phyloP scores from a whole-genome alignment of 2,329 filamentous ascomycete species.

The Aspergillus ochraceoroseus region DNA sequence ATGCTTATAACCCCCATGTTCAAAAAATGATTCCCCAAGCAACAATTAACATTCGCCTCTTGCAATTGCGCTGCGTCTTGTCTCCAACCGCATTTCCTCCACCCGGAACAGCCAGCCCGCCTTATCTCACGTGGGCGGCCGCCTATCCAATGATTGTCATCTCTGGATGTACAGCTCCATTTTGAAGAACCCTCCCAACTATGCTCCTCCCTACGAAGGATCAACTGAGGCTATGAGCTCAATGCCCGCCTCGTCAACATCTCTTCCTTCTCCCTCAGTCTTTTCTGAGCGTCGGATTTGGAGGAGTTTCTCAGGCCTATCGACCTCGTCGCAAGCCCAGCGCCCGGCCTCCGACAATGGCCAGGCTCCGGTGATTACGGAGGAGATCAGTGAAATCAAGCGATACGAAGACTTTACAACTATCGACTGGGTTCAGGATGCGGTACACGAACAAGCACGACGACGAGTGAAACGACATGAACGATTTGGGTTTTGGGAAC shows the following conservation, averaged over 20 bases:
- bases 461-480: conserved; percentile 70
- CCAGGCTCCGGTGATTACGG: conserved; percentile 67
- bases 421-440: conserved; percentile 96
- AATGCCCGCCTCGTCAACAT: conserved; percentile 33
- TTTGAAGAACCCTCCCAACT: conserved; percentile 18
- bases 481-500: conserved; percentile 66
- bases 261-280: conserved; percentile 29
- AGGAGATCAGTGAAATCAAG: conserved; percentile 97
- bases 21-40: too few species aligned
- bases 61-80: neutral
- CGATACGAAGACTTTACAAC: conserved; percentile 99
- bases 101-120: conserved; percentile 1
- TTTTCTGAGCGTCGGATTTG: conserved; percentile 32
- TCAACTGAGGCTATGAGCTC: conserved; percentile 42
- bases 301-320: conserved; percentile 51
- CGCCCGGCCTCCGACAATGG: conserved; percentile 54
- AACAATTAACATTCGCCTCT: too few species aligned
- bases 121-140: conserved; percentile 20
- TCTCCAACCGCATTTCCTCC: neutral
- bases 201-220: conserved; percentile 26
- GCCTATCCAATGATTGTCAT: conserved; percentile 12
- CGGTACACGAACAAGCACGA: conserved; percentile 78
- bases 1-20: neutral
- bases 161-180: conserved; percentile 10
- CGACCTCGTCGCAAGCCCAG: conserved; percentile 45